These are phyloP conservation scores for Clavispora carvajalis DNA, from an alignment of 805 yeast species.

Conservation along the genomic window DNA sequence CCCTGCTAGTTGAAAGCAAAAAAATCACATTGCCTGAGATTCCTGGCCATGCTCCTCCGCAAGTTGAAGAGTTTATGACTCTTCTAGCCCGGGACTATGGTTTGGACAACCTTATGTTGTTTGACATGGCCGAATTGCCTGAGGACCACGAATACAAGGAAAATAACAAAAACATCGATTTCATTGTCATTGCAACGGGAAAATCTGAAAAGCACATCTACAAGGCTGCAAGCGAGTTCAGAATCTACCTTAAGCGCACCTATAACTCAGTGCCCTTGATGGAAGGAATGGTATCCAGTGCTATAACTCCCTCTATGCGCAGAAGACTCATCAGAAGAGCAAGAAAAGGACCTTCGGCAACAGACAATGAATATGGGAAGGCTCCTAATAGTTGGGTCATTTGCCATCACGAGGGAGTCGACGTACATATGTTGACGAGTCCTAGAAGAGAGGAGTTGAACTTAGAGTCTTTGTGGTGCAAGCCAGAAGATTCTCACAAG, in stretches of 20 bases:
- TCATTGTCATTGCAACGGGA: conserved; percentile 63
- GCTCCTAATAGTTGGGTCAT: conserved; percentile 76
- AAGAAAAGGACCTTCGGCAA: conserved; percentile 46
- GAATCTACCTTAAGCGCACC: conserved; percentile 50
- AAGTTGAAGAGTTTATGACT: conserved; percentile 41
- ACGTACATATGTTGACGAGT: conserved; percentile 67
- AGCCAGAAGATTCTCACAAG: conserved; percentile 31
- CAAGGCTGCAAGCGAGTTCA: conserved; percentile 60
- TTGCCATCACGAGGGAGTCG: conserved; percentile 66
- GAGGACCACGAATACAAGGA: conserved; percentile 26
- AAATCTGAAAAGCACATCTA: conserved; percentile 71
- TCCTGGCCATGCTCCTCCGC: conserved; percentile 55
- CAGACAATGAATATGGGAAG: conserved; percentile 52
- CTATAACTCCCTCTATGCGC: conserved; percentile 37
- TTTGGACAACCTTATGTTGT: conserved; percentile 52
- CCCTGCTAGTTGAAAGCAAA: conserved; percentile 22
- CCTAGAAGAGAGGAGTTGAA: conserved; percentile 64
- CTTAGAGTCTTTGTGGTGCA: conserved; percentile 65
- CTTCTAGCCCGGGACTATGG: conserved; percentile 60
- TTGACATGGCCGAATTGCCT: conserved; percentile 52
- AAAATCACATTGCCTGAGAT: conserved; percentile 44
- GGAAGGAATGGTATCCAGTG: conserved; percentile 69
- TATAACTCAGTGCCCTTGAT: conserved; percentile 39
- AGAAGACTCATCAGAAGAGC: conserved; percentile 46
- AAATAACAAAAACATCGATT: conserved; percentile 25